Conservation (phyloP, 1,284 basidiomycete genomes). For the Schizopora paradoxa region DNA sequence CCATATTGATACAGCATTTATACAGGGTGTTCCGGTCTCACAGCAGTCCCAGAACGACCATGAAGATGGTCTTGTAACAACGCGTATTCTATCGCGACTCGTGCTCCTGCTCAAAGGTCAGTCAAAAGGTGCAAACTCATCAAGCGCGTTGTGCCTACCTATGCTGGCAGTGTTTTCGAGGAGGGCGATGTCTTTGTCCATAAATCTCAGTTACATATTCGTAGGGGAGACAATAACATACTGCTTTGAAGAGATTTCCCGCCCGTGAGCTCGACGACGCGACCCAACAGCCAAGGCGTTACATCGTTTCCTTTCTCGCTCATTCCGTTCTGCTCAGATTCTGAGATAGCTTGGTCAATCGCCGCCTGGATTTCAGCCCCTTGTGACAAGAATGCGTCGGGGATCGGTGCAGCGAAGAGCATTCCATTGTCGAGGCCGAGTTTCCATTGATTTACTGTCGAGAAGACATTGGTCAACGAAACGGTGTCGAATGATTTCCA, state of each 20-base stretch:
- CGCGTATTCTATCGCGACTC: constrained; percentile 79
- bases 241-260: constrained; percentile 72
- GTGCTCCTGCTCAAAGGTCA: constrained; percentile 45
- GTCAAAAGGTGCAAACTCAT: constrained; percentile 6
- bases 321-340: constrained; percentile 80
- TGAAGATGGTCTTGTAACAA: constrained; percentile 40
- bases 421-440: constrained; percentile 68
- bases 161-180: constrained; percentile 89
- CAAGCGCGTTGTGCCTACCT: constrained; percentile 42
- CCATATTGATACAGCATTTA: too few species aligned
- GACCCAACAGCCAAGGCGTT: constrained; percentile 90
- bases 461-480: not conserved
- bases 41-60: too few species aligned
- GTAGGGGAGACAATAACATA: constrained; percentile 26
- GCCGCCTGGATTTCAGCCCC: constrained; percentile 73
- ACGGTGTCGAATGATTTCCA: not conserved
- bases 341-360: constrained; percentile 82
- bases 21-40: too few species aligned
- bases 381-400: constrained; percentile 61
- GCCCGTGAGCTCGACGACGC: constrained; percentile 78
- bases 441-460: constrained; percentile 52
- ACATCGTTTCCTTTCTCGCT: constrained; percentile 84
- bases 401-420: constrained; percentile 90
- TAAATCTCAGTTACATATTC: constrained; percentile 1
- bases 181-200: constrained; percentile 71